Base-by-base conservation (phyloP, 495 filamentous ascomycete species). In the Hyaloscypha finlandica region DNA sequence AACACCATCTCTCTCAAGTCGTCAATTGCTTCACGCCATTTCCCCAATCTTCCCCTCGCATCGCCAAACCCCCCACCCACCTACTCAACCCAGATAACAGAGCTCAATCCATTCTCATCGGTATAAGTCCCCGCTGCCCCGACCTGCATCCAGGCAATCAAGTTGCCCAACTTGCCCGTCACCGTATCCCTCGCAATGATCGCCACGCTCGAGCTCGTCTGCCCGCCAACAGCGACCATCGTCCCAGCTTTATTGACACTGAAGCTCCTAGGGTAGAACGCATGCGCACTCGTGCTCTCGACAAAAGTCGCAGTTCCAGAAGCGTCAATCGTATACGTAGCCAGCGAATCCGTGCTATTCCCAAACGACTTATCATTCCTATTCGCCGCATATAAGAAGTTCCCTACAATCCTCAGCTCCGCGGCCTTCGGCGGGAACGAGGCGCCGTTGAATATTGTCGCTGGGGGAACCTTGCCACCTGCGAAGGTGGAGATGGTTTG, bases 231-330 rank as follows among this genome's bases (percentile, higher is more conserved):
- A 1, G 85, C 88, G 4, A 89, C 77, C 54, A 86, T 74, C 69
- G 81, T 81, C 3, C 89, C 89, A 6, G 80, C 83, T 64, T 80
- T 81, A 68, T 87, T 91, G 70, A 92, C 77, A 45, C 81, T 84
- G 72, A 92, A 86, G 29, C 88, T 86, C 54, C 89, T 78, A 5
- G 90, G 89, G 56, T 81, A 77, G 8, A 77, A 71, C 3, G 88
- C 90, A 52, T 83, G 83, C 8, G 88, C 81, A 1, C 85, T 75
- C 16, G 76, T 81, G 25, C 81, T 74, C 54, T 85, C 77, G 5
- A 83, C 72, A 62, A 85, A 79, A 6, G 63, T 74, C 5, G 88
- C 76, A 0, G 71, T 69, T 9, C 86, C 88, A 35, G 81, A 78
- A 14, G 68, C 30, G 70, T 82, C 72, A 63, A 86, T 79, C 22